Evolutionary conservation across 306 rosid species (phyloP), one percentile per base, ranked within the genome.

Genomic region (Lupinus albus): DNA sequence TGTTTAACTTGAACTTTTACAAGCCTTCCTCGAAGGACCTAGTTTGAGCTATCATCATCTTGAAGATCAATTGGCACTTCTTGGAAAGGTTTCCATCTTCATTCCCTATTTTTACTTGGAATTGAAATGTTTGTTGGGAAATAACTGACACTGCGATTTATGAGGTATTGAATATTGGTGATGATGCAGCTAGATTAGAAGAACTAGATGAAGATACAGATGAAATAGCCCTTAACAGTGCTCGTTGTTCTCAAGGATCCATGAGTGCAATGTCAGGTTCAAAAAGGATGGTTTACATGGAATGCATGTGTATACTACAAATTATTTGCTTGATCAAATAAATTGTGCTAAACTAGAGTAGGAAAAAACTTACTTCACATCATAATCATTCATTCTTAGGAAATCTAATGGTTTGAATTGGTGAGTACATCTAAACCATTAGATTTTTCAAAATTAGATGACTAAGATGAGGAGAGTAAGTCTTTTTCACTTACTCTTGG

Each of bases 181-280:
- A 93, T 33, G 96, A 93, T 72, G 88, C 86, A 1, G 94, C 88
- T 71, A 96, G 98, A 25, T 71, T 89, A 73, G 97, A 89, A 72
- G 96, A 93, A 76, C 78, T 93, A 71, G 97, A 93, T 51, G 96
- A 89, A 77, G 97, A 89, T 72, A 68, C 93, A 10, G 96, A 93
- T 75, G 97, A 89, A 66, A 79, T 93, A 71, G 91, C 98, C 11
- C 93, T 89, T 41, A 75, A 70, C 55, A 79, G 72, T 67, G 86
- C 88, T 32, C 95, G 93, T 11, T 93, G 93, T 15, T 80, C 66
- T 21, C 78, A 70, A 49, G 95, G 85, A 75, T 86, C 97, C 33
- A 86, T 92, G 98, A 92, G 95, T 56, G 89, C 88, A 7, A 86
- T 93, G 95, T 93, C 98, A 3, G 98, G 98, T 52, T 94, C 98